A percentile compares a stretch with the other conserved stretches of the same genome.
These are phyloP conservation scores for Balakata baccata DNA, from an alignment of 345 rosid species.

Conservation along the genomic window DNA sequence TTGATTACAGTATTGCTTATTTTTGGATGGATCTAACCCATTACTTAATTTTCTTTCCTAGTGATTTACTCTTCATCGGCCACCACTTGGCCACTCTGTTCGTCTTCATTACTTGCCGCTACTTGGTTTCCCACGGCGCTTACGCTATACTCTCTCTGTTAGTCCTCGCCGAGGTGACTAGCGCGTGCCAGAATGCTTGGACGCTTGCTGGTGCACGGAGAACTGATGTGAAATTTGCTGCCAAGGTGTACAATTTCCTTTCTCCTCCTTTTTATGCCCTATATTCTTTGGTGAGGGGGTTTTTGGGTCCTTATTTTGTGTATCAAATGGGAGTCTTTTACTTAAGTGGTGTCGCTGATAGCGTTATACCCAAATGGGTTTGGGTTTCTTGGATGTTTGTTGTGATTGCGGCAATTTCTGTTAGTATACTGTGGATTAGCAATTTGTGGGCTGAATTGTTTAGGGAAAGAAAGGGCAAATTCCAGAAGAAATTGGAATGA, in stretches of 20 bases:
- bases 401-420: slow-evolving; percentile 56
- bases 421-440: slow-evolving; percentile 77
- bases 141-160: slow-evolving; percentile 59
- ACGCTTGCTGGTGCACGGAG: slow-evolving; percentile 64
- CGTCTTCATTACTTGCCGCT: slow-evolving; percentile 79
- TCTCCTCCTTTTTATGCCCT: slow-evolving; percentile 69
- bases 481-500: slow-evolving; percentile 45
- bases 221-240: slow-evolving; percentile 43
- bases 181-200: slow-evolving; percentile 91
- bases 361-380: slow-evolving; percentile 68
- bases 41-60: slow-evolving; percentile 68
- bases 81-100: slow-evolving; percentile 85
- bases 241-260: slow-evolving; percentile 48
- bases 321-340: slow-evolving; percentile 57
- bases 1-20: slow-evolving; percentile 80
- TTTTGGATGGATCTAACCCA: slow-evolving; percentile 75
- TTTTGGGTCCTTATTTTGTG: slow-evolving; percentile 62
- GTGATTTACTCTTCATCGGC: slow-evolving; percentile 79
- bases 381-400: slow-evolving; percentile 87
- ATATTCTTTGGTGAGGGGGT: slow-evolving; percentile 66
- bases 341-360: slow-evolving; percentile 46
- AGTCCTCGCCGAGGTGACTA: slow-evolving; percentile 79
- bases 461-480: slow-evolving; percentile 44
- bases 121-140: slow-evolving; percentile 69
- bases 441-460: slow-evolving; percentile 71